Conservation (phyloP, 768 basidiomycete genomes). For the Calocybe gangraenosa region DNA sequence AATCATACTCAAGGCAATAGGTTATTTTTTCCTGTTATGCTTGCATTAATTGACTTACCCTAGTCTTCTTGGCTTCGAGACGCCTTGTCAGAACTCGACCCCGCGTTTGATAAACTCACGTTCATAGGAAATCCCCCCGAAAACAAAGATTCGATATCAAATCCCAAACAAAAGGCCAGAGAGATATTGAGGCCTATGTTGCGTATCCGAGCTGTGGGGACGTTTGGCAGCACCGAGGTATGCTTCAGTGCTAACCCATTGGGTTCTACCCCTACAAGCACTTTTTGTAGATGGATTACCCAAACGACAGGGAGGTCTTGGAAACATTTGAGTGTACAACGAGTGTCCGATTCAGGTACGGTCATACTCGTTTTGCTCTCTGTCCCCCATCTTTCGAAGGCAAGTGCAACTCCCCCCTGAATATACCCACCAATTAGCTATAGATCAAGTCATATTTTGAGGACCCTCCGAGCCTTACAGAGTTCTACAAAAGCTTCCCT, state of each 20-base stretch:
- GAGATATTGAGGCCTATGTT: conserved; percentile 55
- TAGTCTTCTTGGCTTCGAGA: conserved; percentile 92
- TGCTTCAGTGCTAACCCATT: background rate
- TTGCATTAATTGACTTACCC: background rate
- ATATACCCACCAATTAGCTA: conserved; percentile 50
- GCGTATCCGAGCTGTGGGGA: conserved; percentile 75
- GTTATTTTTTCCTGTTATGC: conserved; percentile 4
- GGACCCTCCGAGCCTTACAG: conserved; percentile 71
- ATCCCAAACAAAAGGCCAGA: conserved; percentile 19
- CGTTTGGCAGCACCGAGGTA: conserved; percentile 85
- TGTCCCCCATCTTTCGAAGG: background rate
- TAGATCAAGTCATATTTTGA: conserved; percentile 71
- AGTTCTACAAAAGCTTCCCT: conserved; percentile 86
- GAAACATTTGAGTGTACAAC: conserved; percentile 83
- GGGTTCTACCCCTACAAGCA: background rate
- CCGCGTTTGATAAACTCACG: conserved; percentile 81
- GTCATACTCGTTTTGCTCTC: background rate
- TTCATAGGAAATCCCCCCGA: conserved; percentile 72
- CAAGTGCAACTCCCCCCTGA: background rate
- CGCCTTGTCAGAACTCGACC: conserved; percentile 86
- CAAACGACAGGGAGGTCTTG: conserved; percentile 86
- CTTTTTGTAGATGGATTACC: conserved; percentile 82
- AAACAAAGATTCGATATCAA: conserved; percentile 13
- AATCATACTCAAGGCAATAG: conserved; percentile 78
- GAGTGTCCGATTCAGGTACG: conserved; percentile 66